phyloP scores from a whole-genome alignment of 1,284 basidiomycete genomes.

The Sporisorium graminicola region DNA sequence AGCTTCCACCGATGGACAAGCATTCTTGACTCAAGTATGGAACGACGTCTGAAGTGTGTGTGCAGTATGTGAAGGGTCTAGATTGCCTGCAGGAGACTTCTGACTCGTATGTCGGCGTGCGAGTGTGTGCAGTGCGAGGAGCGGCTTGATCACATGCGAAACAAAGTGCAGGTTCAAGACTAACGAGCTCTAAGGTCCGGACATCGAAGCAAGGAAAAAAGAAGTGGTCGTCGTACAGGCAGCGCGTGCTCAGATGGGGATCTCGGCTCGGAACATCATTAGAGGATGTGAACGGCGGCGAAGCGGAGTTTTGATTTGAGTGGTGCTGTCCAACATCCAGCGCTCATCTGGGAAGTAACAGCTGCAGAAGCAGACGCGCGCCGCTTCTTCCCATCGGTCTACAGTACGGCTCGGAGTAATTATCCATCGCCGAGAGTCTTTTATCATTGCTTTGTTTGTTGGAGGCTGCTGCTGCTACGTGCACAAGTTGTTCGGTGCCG shows the following conservation, averaged over 20 bases:
- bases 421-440: background rate
- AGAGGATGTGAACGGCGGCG: background rate
- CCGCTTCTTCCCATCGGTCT: too few species aligned
- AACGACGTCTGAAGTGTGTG: background rate
- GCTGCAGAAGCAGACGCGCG: too few species aligned
- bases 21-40: background rate
- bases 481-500: background rate
- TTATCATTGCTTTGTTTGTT: background rate
- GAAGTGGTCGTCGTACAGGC: too few species aligned
- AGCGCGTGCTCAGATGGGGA: background rate
- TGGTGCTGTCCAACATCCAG: conserved; percentile 2
- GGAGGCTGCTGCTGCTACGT: background rate
- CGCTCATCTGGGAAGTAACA: too few species aligned
- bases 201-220: too few species aligned
- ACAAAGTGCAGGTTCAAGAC: background rate
- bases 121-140: background rate
- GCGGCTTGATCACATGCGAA: background rate
- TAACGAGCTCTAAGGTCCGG: background rate
- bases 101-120: background rate
- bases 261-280: background rate
- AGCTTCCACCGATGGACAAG: background rate
- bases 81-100: background rate
- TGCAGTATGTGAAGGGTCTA: background rate
- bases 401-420: too few species aligned
- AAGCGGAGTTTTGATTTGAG: background rate